Conservation (phyloP, 257 asterid genomes). For the Fraxinus excelsior region DNA sequence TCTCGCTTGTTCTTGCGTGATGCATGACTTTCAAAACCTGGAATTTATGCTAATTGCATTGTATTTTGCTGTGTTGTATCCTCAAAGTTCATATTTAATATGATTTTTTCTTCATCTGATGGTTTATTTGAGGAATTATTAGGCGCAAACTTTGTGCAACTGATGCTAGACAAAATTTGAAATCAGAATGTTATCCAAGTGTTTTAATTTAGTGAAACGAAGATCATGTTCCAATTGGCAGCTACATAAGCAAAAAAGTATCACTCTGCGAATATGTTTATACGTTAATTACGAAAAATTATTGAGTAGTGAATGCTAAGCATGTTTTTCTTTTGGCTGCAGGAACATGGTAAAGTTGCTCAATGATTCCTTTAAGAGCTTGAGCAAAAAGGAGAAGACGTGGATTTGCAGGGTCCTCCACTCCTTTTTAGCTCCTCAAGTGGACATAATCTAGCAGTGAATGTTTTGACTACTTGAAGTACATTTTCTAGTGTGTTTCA, state of each 20-base stretch:
- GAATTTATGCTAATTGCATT: neutral
- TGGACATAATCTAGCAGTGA: neutral
- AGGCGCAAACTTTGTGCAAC: neutral
- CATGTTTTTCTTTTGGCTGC: neutral
- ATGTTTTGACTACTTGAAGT: neutral
- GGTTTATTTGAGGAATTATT: neutral
- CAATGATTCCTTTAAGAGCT: neutral
- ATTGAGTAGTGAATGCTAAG: neutral
- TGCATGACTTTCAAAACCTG: neutral
- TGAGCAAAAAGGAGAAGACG: neutral
- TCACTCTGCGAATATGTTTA: neutral
- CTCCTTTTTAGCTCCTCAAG: neutral
- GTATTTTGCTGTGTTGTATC: neutral
- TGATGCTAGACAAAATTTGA: neutral
- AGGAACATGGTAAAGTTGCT: neutral
- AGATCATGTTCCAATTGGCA: neutral
- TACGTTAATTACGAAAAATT: neutral
- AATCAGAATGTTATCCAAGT: neutral
- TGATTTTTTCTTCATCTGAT: neutral
- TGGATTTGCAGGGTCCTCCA: neutral
- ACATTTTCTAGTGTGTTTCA: neutral
- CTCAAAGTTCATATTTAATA: neutral
- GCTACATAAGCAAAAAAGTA: neutral
- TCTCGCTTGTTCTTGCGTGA: neutral
- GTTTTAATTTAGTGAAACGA: neutral